Conservation (phyloP, 352 stramenopile genomes). For the Phytophthora podocarpi region DNA sequence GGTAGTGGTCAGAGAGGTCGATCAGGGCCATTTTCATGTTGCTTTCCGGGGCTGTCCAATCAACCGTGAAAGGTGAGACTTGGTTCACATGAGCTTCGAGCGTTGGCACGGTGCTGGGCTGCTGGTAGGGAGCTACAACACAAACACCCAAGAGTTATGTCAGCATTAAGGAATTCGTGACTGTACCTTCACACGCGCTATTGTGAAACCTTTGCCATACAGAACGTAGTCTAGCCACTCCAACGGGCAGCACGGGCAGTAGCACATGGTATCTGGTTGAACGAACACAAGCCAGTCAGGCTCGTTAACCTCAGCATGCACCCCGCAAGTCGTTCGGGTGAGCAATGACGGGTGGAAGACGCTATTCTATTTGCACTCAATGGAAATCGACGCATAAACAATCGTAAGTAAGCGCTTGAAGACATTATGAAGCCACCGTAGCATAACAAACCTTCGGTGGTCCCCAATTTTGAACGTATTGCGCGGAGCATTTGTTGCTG, state of each 20-base stretch:
- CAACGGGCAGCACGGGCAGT: conserved; percentile 76
- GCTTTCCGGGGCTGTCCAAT: conserved; percentile 66
- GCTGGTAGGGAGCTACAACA: conserved; percentile 65
- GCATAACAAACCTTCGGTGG: conserved; percentile 39
- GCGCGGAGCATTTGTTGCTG: conserved; percentile 68
- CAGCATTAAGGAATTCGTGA: neutral
- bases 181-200: neutral
- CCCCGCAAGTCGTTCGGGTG: conserved; percentile 58
- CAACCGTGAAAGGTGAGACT: conserved; percentile 58
- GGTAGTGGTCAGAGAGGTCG: conserved; percentile 84
- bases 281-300: conserved; percentile 42
- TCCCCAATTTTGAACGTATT: conserved; percentile 82
- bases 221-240: conserved; percentile 89
- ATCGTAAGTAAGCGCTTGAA: neutral
- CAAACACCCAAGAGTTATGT: neutral
- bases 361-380: conserved; percentile 44
- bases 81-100: conserved; percentile 63
- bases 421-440: neutral
- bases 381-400: neutral
- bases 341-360: conserved; percentile 57
- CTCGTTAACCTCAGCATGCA: conserved; percentile 20
- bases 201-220: conserved; percentile 56
- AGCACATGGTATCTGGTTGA: conserved; percentile 62
- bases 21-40: conserved; percentile 62
- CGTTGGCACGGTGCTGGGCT: conserved; percentile 55